Conservation (phyloP, 2,329 filamentous ascomycete species). For the Geosmithia flava region DNA sequence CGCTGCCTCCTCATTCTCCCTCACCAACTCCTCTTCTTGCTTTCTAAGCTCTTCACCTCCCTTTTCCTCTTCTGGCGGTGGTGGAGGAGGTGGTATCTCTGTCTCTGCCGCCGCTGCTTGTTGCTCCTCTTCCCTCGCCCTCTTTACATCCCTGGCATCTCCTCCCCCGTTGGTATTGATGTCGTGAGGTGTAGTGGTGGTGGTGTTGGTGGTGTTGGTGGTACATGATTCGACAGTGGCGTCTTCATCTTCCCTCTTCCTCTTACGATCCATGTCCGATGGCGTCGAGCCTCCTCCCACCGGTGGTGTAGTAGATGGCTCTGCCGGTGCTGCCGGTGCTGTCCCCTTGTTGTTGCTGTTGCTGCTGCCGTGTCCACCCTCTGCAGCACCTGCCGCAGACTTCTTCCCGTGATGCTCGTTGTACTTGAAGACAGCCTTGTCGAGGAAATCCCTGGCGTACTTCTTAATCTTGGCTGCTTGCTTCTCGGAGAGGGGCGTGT, state of each 20-base stretch:
- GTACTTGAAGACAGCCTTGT: slow-evolving; percentile 73
- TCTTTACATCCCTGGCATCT: slow-evolving; percentile 38
- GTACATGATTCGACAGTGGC: slow-evolving; percentile 5
- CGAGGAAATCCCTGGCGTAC: slow-evolving; percentile 75
- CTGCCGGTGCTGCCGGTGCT: not conserved
- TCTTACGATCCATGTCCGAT: slow-evolving; percentile 44
- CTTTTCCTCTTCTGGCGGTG: slow-evolving; percentile 19
- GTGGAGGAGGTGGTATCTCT: slow-evolving; percentile 35
- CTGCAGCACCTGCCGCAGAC: slow-evolving; percentile 17
- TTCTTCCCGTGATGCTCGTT: slow-evolving; percentile 40
- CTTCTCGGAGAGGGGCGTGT: slow-evolving; percentile 54
- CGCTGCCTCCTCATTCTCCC: slow-evolving; percentile 43
- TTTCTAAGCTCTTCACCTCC: slow-evolving; percentile 28
- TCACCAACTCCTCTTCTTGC: slow-evolving; percentile 36
- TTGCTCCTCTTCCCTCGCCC: slow-evolving; percentile 8
- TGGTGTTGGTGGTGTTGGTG: not conserved
- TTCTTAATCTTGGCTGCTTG: slow-evolving; percentile 74
- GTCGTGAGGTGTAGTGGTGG: not conserved
- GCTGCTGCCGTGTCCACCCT: slow-evolving; percentile 4
- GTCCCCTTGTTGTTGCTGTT: not conserved
- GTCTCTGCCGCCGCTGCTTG: slow-evolving; percentile 17
- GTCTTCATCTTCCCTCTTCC: slow-evolving; percentile 41
- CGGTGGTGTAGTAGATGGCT: not conserved
- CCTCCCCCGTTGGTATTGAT: slow-evolving; percentile 9
- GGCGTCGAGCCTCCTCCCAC: slow-evolving; percentile 12